Percentiles rank a stretch among this genome's conserved stretches.
Evolutionary conservation across 768 basidiomycete genomes (phyloP).

Genomic region (Trametes punicea): DNA sequence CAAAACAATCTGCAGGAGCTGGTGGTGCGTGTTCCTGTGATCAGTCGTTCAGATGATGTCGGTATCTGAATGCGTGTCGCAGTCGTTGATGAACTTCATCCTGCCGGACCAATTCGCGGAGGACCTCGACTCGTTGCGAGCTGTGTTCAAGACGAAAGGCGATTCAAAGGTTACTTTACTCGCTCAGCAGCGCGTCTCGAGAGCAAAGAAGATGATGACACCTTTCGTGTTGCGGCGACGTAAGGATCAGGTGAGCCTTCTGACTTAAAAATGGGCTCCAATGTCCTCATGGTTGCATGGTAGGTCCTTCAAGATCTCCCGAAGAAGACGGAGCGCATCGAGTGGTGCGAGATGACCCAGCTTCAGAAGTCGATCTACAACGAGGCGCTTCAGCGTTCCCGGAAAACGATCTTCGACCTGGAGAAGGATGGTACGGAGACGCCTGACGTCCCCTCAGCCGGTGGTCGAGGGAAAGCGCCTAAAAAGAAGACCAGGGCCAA

Average conservation of each 20-base stretch:
- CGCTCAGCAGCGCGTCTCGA: conserved; percentile 87
- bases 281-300: not conserved
- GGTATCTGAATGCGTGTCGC: conserved; percentile 5
- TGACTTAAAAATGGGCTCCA: not conserved
- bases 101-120: conserved; percentile 84
- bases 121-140: conserved; percentile 73
- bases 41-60: not conserved
- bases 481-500: conserved; percentile 47
- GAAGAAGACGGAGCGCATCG: conserved; percentile 87
- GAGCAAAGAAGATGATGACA: conserved; percentile 99
- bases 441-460: conserved; percentile 30
- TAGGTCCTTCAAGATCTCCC: conserved; percentile 93
- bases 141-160: conserved; percentile 97
- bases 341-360: conserved; percentile 91
- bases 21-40: conserved; percentile 55
- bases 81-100: conserved; percentile 99
- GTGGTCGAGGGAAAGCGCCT: conserved; percentile 27
- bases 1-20: conserved; percentile 91
- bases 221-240: conserved; percentile 96
- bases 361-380: conserved; percentile 81
- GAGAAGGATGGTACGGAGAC: conserved; percentile 31
- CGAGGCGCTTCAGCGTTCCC: conserved; percentile 80
- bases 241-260: conserved; percentile 75
- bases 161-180: conserved; percentile 85
- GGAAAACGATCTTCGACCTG: conserved; percentile 69